Evolutionary conservation across 129 eudicot species (phyloP).

Genomic region (Tanacetum coccineum): DNA sequence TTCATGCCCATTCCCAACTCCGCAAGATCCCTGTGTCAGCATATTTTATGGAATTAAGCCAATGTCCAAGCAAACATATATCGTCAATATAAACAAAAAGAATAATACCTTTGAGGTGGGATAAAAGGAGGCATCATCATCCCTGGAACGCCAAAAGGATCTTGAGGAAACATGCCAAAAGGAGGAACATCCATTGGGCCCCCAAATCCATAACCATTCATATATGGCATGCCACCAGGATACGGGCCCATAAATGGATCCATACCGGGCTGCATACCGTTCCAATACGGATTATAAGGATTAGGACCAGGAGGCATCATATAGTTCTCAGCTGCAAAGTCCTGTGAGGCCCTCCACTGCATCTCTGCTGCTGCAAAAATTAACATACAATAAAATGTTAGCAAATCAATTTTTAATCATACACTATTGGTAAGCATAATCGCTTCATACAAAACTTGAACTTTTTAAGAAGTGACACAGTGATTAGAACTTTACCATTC

Average conservation of each 20-base stretch:
- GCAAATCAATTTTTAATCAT: background rate
- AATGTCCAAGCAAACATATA: conserved; percentile 1
- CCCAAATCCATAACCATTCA: conserved; percentile 61
- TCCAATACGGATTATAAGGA: conserved; percentile 68
- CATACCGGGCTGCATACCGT: conserved; percentile 71
- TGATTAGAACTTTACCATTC: conserved; percentile 40
- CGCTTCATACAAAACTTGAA: background rate
- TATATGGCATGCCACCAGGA: conserved; percentile 58
- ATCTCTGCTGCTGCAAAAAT: conserved; percentile 64
- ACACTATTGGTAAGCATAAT: no score
- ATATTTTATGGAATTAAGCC: background rate
- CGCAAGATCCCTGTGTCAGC: conserved; percentile 63
- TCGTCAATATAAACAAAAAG: background rate
- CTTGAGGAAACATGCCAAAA: conserved; percentile 65
- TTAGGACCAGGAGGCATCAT: conserved; percentile 81
- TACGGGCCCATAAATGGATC: conserved; percentile 61
- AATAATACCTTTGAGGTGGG: conserved; percentile 73
- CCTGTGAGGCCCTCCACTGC: conserved; percentile 82
- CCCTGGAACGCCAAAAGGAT: conserved; percentile 66
- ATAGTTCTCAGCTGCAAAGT: conserved; percentile 60
- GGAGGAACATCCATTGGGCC: conserved; percentile 70
- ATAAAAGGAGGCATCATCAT: conserved; percentile 67
- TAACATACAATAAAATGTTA: conserved; percentile 2
- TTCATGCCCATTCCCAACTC: conserved; percentile 78
- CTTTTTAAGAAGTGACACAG: background rate